phyloP scores from a whole-genome alignment of 2,329 filamentous ascomycete genomes.

The Rhinocladiella mackenziei region DNA sequence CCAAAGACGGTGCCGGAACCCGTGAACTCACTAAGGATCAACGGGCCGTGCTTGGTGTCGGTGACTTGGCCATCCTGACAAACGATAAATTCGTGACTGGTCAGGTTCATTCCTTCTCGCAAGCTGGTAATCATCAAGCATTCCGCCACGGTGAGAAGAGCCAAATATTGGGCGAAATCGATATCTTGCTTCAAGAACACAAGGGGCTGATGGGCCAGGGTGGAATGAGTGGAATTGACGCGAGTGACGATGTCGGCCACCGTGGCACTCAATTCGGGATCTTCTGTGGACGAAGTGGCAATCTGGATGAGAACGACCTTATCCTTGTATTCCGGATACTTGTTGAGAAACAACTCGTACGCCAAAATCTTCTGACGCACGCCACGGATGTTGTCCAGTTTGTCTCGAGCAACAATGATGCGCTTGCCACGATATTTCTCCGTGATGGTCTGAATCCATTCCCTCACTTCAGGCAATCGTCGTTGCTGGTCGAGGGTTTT shows the following conservation, averaged over 20 bases:
- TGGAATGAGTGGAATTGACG: conserved; percentile 88
- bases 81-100: conserved; percentile 87
- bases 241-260: conserved; percentile 92
- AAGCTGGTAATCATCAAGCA: conserved; percentile 91
- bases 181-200: conserved; percentile 96
- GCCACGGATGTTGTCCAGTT: conserved; percentile 86
- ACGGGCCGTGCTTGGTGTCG: conserved; percentile 75
- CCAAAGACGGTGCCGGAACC: conserved; percentile 84
- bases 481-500: conserved; percentile 68
- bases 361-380: conserved; percentile 90
- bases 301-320: conserved; percentile 90
- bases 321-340: conserved; percentile 84
- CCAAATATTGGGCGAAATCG: conserved; percentile 87
- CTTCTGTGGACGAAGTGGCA: conserved; percentile 82
- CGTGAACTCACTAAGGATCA: conserved; percentile 93
- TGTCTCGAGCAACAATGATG: conserved; percentile 88
- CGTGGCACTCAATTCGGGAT: conserved; percentile 78
- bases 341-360: conserved; percentile 90
- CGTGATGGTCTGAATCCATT: conserved; percentile 75
- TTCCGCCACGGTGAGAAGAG: conserved; percentile 82
- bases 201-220: conserved; percentile 83
- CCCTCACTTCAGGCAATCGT: conserved; percentile 65
- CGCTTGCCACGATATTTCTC: conserved; percentile 84
- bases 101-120: conserved; percentile 95
- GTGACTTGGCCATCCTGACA: conserved; percentile 79